Percentiles rank a stretch among this genome's conserved stretches.
These are phyloP conservation scores for Saturnispora silvae DNA, from an alignment of 805 yeast species.

Conservation along the genomic window DNA sequence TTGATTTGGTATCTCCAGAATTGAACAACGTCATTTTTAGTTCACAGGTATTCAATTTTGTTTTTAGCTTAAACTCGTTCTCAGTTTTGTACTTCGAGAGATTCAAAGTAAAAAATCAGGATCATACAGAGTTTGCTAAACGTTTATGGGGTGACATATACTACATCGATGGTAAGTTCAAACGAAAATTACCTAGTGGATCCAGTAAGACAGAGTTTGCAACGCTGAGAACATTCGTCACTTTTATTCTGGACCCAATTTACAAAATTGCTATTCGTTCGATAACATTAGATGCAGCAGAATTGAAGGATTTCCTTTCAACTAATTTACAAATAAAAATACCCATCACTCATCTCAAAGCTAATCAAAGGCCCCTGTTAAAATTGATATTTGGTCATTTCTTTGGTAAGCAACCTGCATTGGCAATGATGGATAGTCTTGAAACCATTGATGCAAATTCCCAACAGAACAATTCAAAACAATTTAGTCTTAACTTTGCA, in stretches of 20 bases:
- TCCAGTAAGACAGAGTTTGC: constrained; percentile 17
- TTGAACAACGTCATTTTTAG: constrained; percentile 64
- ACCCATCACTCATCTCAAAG: constrained; percentile 30
- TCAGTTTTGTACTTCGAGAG: constrained; percentile 37
- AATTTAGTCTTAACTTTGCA: too few relatives aligned
- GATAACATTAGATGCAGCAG: constrained; percentile 39
- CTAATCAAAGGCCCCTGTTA: constrained; percentile 53
- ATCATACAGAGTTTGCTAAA: constrained; percentile 34
- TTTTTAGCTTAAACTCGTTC: constrained; percentile 61
- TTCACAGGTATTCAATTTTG: constrained; percentile 49
- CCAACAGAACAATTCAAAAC: constrained; percentile 28
- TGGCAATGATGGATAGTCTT: constrained; percentile 45
- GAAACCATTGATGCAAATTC: constrained; percentile 23
- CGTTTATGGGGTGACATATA: constrained; percentile 73
- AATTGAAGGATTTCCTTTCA: constrained; percentile 35
- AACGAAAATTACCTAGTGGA: constrained; percentile 21
- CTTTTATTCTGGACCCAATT: constrained; percentile 65
- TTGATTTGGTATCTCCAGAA: constrained; percentile 42
- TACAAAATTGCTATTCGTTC: constrained; percentile 63
- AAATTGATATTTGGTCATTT: constrained; percentile 41
- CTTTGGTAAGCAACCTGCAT: constrained; percentile 34
- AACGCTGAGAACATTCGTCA: constrained; percentile 38
- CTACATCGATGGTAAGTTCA: constrained; percentile 41
- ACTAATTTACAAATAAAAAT: constrained; percentile 34
- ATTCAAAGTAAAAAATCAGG: constrained; percentile 17